Evolutionary conservation across 768 basidiomycete species (phyloP).

Genomic region (Pleurotus sapidus): DNA sequence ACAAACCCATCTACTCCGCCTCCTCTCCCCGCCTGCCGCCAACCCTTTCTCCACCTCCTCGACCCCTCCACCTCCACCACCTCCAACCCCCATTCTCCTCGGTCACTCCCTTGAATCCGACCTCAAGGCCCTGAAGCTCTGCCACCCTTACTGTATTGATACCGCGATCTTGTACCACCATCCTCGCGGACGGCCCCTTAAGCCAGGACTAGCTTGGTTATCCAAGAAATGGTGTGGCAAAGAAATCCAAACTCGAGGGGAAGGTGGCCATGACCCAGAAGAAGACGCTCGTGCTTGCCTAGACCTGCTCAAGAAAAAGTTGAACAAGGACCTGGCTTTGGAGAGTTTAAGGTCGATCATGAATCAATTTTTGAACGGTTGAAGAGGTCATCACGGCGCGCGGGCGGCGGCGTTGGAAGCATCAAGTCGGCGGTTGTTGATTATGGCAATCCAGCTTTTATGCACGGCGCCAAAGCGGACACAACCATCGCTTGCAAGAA

Average conservation of each 20-base stretch:
- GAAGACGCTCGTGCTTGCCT: conserved; percentile 91
- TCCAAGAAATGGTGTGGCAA: conserved; percentile 90
- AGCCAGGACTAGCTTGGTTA: conserved; percentile 96
- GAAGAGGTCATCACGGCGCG: conserved; percentile 42
- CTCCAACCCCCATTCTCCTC: conserved; percentile 73
- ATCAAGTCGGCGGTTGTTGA: conserved; percentile 74
- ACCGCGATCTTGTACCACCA: conserved; percentile 90
- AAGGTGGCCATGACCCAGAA: conserved; percentile 90
- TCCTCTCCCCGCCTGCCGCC: conserved; percentile 50
- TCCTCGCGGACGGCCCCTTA: conserved; percentile 89
- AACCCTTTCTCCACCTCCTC: conserved; percentile 40
- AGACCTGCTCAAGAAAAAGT: conserved; percentile 84
- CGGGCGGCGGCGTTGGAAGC: conserved; percentile 34
- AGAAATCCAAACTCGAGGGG: conserved; percentile 84
- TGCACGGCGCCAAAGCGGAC: conserved; percentile 84
- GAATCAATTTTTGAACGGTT: conserved; percentile 91
- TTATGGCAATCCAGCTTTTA: conserved; percentile 76
- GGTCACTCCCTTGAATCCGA: conserved; percentile 98
- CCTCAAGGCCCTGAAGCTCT: conserved; percentile 81
- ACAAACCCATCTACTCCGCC: conserved; percentile 63
- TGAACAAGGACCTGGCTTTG: conserved; percentile 68
- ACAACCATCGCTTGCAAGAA: conserved; percentile 70
- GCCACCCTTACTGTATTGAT: conserved; percentile 87
- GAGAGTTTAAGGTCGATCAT: conserved; percentile 80
- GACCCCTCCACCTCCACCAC: conserved; percentile 24